Percentiles rank a stretch among this genome's conserved stretches.
phyloP scores from a whole-genome alignment of 2,329 filamentous ascomycete species.

The Aspergillus floridensis region DNA sequence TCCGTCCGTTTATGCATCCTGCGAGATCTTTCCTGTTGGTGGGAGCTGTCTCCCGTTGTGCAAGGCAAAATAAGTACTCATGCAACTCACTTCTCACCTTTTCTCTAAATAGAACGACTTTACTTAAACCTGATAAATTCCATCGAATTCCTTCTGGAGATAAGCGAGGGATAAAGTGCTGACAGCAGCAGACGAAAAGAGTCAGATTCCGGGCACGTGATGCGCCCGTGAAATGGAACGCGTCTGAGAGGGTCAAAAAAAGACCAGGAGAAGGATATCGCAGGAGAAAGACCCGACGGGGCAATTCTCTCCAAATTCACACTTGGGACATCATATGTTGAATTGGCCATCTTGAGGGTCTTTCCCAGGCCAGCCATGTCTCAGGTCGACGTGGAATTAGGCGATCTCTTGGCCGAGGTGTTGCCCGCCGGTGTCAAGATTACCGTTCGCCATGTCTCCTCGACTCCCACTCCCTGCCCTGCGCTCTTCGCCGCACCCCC shows the following conservation, averaged over 20 bases:
- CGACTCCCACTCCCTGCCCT: conserved; percentile 69
- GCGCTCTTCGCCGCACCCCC: conserved; percentile 79
- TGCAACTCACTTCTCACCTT: neutral
- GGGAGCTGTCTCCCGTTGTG: neutral
- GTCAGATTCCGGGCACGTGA: conserved; percentile 15
- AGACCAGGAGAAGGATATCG: conserved; percentile 1
- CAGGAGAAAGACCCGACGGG: conserved; percentile 2
- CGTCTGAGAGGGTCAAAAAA: conserved; percentile 5
- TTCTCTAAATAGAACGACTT: neutral
- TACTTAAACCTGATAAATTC: neutral
- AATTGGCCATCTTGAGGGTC: neutral
- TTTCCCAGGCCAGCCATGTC: conserved; percentile 17
- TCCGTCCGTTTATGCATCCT: neutral
- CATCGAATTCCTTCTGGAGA: neutral
- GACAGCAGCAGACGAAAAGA: neutral
- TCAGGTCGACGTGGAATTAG: conserved; percentile 37
- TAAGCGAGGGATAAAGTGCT: neutral
- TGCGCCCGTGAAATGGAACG: conserved; percentile 11
- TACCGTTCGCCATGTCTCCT: conserved; percentile 81
- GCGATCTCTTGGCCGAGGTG: conserved; percentile 50
- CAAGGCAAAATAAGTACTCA: neutral
- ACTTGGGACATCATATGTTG: conserved; percentile 1
- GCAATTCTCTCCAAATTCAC: neutral
- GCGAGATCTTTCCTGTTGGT: neutral
- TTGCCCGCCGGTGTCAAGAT: conserved; percentile 58